phyloP scores from a whole-genome alignment of 106 monocot species.

The Dendrobium nobile region DNA sequence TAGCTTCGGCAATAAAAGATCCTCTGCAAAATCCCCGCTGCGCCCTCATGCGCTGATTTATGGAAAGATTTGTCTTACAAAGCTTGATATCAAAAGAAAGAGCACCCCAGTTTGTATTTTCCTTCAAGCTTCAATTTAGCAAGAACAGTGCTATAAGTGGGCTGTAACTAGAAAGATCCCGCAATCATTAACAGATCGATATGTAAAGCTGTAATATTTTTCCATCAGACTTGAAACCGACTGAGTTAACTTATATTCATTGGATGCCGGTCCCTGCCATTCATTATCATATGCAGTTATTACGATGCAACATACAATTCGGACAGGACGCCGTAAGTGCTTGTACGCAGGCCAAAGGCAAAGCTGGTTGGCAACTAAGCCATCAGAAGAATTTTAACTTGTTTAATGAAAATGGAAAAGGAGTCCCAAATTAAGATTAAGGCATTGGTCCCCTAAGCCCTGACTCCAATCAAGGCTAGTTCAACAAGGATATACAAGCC shows the following conservation, averaged over 20 bases:
- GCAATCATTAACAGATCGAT: constrained; percentile 61
- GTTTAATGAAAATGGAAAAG: too few species aligned
- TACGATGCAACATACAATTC: constrained; percentile 83
- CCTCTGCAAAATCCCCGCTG: constrained; percentile 87
- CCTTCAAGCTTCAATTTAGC: constrained; percentile 40
- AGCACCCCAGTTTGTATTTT: constrained; percentile 92
- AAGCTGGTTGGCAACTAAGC: constrained; percentile 66
- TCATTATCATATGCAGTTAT: constrained; percentile 85
- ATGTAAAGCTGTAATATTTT: constrained; percentile 78
- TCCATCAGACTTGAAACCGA: constrained; percentile 67
- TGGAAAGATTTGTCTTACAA: constrained; percentile 65
- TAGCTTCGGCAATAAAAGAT: constrained; percentile 68
- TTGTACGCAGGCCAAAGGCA: constrained; percentile 79
- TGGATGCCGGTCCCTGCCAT: constrained; percentile 81
- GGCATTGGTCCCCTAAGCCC: too few species aligned
- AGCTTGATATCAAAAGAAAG: constrained; percentile 61
- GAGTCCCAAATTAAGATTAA: too few species aligned
- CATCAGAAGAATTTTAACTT: neutral
- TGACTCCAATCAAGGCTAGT: too few species aligned
- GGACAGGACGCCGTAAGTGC: constrained; percentile 55
- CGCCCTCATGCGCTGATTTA: constrained; percentile 65
- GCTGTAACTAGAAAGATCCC: constrained; percentile 49
- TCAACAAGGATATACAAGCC: too few species aligned
- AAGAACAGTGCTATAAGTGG: constrained; percentile 26
- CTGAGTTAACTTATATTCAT: constrained; percentile 67